Conservation (phyloP, 805 yeast genomes). For the Myxozyma udenii region DNA sequence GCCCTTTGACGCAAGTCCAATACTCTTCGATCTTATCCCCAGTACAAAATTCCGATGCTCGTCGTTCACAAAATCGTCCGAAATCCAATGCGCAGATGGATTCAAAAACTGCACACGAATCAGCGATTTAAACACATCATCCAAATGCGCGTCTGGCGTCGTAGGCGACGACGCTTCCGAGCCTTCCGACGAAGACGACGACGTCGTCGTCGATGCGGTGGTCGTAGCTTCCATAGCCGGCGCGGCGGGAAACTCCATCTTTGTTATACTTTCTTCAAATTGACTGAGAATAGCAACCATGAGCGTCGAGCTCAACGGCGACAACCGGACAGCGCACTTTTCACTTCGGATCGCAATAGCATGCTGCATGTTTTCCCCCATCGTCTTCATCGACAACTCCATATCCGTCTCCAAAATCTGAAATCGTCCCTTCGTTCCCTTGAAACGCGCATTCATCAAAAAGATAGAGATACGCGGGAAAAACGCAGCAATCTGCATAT, state of each 20-base stretch:
- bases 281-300: slow-evolving; percentile 24
- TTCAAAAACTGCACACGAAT: slow-evolving; percentile 14
- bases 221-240: slow-evolving; percentile 5
- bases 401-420: slow-evolving; percentile 17
- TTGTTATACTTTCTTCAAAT: slow-evolving; percentile 20
- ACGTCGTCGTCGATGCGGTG: neutral
- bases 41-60: slow-evolving; percentile 2
- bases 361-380: slow-evolving; percentile 5
- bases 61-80: slow-evolving; percentile 17
- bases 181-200: slow-evolving; percentile 3
- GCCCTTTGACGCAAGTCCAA: slow-evolving; percentile 14
- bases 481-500: slow-evolving; percentile 2
- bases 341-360: slow-evolving; percentile 16
- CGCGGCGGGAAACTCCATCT: slow-evolving; percentile 21
- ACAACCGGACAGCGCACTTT: slow-evolving; percentile 3
- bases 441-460: slow-evolving; percentile 11
- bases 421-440: slow-evolving; percentile 7
- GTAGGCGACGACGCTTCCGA: neutral
- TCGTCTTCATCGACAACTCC: slow-evolving; percentile 14
- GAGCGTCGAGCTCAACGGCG: slow-evolving; percentile 24
- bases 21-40: slow-evolving; percentile 7
- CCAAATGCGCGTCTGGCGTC: slow-evolving; percentile 6
- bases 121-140: slow-evolving; percentile 11
- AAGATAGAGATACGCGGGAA: slow-evolving; percentile 15
- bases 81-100: slow-evolving; percentile 15